Evolutionary conservation across 805 yeast species (phyloP).

Genomic region (Pichia ethanolica): DNA sequence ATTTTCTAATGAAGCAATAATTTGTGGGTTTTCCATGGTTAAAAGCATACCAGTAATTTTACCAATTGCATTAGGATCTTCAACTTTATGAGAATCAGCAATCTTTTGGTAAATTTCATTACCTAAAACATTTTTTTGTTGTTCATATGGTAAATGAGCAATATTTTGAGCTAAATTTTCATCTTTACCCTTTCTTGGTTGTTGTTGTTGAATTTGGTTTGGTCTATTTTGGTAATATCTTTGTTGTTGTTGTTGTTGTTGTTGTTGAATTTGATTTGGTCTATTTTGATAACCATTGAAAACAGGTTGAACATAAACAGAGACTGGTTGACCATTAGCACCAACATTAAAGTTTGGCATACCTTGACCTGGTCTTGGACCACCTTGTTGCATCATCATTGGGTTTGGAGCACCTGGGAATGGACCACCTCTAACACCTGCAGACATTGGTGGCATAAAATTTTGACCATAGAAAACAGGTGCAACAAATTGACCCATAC

Average conservation of each 20-base stretch:
- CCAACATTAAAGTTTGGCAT: conserved; percentile 54
- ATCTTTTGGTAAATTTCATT: conserved; percentile 95
- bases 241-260: conserved; percentile 17
- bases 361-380: conserved; percentile 53
- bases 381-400: conserved; percentile 60
- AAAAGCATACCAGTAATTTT: conserved; percentile 98
- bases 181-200: conserved; percentile 22
- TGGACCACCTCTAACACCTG: conserved; percentile 73
- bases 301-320: conserved; percentile 80
- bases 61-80: conserved; percentile 93
- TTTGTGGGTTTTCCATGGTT: conserved; percentile 89
- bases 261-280: conserved; percentile 31
- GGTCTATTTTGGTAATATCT: conserved; percentile 42
- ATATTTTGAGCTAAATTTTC: conserved; percentile 51
- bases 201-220: conserved; percentile 19
- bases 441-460: conserved; percentile 41
- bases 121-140: conserved; percentile 96
- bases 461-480: conserved; percentile 85
- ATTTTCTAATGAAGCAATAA: conserved; percentile 80
- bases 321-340: conserved; percentile 78
- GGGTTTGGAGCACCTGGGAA: conserved; percentile 70
- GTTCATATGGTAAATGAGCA: conserved; percentile 69
- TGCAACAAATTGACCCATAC: conserved; percentile 77
- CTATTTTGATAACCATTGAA: conserved; percentile 56
- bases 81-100: conserved; percentile 76